Conservation (phyloP, 768 basidiomycete genomes). For the Harrya chromipes region DNA sequence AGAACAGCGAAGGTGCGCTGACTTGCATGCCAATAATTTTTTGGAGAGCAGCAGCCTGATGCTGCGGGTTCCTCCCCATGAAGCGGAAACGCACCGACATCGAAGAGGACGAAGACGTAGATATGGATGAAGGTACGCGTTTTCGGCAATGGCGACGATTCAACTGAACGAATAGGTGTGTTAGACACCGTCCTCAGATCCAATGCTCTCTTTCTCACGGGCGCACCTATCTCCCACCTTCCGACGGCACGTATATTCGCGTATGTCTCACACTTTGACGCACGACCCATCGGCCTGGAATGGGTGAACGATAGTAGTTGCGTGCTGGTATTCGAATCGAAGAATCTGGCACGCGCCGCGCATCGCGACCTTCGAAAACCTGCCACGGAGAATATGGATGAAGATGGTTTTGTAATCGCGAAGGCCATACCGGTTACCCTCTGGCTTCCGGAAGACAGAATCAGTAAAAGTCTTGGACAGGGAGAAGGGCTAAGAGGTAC, state of each 20-base stretch:
- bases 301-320: constrained; percentile 87
- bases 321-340: constrained; percentile 68
- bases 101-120: constrained; percentile 37
- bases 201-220: constrained; percentile 72
- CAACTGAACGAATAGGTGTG: neutral
- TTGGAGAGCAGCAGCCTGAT: constrained; percentile 45
- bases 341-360: constrained; percentile 49
- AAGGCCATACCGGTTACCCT: constrained; percentile 68
- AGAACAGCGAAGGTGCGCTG: constrained; percentile 72
- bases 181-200: constrained; percentile 49
- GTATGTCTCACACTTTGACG: constrained; percentile 76
- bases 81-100: constrained; percentile 48
- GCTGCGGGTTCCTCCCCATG: constrained; percentile 28
- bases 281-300: constrained; percentile 72
- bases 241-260: constrained; percentile 78
- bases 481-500: constrained; percentile 63
- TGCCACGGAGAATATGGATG: constrained; percentile 46
- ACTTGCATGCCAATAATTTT: constrained; percentile 36
- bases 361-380: constrained; percentile 51
- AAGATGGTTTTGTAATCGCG: constrained; percentile 57
- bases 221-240: constrained; percentile 69
- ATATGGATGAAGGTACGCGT: constrained; percentile 31
- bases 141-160: constrained; percentile 12
- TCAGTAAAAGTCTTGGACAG: constrained; percentile 67
- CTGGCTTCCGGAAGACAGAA: constrained; percentile 80